phyloP scores from a whole-genome alignment of 169 alveolate species.

The Eimeria acervulina region DNA sequence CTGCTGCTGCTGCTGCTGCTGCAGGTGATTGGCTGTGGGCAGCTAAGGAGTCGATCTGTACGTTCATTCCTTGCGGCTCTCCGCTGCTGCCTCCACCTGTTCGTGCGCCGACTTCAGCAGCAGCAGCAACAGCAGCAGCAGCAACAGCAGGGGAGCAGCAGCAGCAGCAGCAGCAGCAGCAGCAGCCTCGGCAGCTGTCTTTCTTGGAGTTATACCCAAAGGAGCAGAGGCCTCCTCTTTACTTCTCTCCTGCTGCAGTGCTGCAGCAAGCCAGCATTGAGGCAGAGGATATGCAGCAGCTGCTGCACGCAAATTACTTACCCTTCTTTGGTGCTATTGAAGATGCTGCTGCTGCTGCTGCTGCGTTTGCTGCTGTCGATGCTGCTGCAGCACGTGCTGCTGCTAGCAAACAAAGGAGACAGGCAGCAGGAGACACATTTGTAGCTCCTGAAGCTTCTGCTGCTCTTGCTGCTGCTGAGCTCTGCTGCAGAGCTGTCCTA shows the following conservation, averaged over 20 bases:
- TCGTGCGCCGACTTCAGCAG: background rate
- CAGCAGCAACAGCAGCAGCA: background rate
- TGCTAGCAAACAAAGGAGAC: background rate
- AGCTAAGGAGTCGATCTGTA: background rate
- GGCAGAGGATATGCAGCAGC: background rate
- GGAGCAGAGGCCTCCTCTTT: background rate
- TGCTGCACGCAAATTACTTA: background rate
- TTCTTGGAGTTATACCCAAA: background rate
- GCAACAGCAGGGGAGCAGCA: too few species aligned
- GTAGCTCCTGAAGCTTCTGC: background rate
- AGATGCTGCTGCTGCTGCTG: slow-evolving; percentile 43
- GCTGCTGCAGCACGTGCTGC: background rate
- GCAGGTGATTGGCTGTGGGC: background rate
- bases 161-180: background rate
- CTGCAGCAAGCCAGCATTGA: background rate
- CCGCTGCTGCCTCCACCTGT: slow-evolving; percentile 4
- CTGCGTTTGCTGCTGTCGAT: background rate
- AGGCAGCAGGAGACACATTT: background rate
- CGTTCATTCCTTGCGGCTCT: background rate
- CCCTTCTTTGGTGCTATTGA: background rate
- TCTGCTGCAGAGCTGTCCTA: background rate
- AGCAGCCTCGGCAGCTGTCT: slow-evolving; percentile 7
- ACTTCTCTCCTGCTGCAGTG: slow-evolving; percentile 5
- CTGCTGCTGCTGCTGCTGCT: background rate
- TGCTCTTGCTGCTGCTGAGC: background rate